phyloP scores from a whole-genome alignment of 192 early-diverging fungal species.

The Coemansia sp. region DNA sequence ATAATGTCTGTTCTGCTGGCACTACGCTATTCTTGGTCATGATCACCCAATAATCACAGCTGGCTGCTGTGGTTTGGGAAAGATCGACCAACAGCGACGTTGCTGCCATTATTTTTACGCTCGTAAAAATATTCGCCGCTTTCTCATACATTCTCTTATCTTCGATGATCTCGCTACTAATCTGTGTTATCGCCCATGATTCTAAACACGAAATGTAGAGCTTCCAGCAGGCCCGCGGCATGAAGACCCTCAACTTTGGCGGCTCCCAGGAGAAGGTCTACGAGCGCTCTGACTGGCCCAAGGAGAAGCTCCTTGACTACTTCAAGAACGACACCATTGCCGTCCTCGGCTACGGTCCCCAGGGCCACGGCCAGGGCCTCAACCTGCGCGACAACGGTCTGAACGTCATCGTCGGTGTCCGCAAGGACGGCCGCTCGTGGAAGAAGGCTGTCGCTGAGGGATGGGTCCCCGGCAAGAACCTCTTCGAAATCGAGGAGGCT shows the following conservation, averaged over 20 bases:
- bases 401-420: conserved; percentile 92
- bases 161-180: too few species aligned
- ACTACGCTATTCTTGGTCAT: too few species aligned
- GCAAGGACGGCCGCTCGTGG: conserved; percentile 87
- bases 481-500: conserved; percentile 92
- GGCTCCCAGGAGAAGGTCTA: conserved; percentile 89
- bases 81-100: too few species aligned
- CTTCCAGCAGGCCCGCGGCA: conserved; percentile 65
- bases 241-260: conserved; percentile 95
- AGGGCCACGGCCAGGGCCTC: conserved; percentile 90
- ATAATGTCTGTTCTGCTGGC: too few species aligned
- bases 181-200: too few species aligned
- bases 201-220: conserved; percentile 9
- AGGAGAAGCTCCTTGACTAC: conserved; percentile 83
- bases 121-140: not conserved
- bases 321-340: conserved; percentile 93
- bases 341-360: conserved; percentile 92
- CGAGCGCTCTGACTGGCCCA: conserved; percentile 92
- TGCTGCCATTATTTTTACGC: too few species aligned
- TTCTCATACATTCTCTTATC: not conserved
- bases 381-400: conserved; percentile 96
- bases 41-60: too few species aligned
- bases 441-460: conserved; percentile 90
- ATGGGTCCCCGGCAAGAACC: conserved; percentile 93
- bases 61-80: too few species aligned